These are phyloP conservation scores for Phytophthora melonis DNA, from an alignment of 352 stramenopile genomes.

Conservation along the genomic window DNA sequence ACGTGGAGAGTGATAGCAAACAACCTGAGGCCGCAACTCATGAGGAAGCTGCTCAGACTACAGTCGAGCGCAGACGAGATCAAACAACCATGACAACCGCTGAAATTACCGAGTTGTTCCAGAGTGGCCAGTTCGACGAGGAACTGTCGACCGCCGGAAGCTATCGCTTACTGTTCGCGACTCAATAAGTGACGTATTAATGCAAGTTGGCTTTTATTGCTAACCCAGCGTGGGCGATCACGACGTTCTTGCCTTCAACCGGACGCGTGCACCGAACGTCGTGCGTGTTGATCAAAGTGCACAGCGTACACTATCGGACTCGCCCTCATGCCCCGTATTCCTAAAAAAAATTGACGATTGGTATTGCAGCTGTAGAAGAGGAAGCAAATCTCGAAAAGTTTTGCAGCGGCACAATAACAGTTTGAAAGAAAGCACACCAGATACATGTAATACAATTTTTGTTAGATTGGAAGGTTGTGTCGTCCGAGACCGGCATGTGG, in stretches of 20 bases:
- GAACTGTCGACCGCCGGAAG: conserved; percentile 41
- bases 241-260: conserved; percentile 25
- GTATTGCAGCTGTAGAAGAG: too few species aligned
- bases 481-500: too few species aligned
- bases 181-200: background rate
- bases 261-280: too few species aligned
- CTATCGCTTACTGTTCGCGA: conserved; percentile 42
- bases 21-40: background rate
- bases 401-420: too few species aligned
- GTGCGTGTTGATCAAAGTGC: too few species aligned
- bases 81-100: conserved; percentile 34
- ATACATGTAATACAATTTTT: too few species aligned
- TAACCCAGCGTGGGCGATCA: background rate
- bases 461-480: too few species aligned
- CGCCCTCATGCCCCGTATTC: too few species aligned
- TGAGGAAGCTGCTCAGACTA: background rate
- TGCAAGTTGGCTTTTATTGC: background rate
- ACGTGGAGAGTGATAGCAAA: background rate
- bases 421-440: too few species aligned
- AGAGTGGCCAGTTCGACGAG: conserved; percentile 32
- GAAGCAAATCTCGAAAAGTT: too few species aligned
- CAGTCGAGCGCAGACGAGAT: conserved; percentile 21
- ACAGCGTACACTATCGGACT: too few species aligned
- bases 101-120: conserved; percentile 34
- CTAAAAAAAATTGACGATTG: too few species aligned